Conservation (phyloP, 371 early-diverging fungal genomes). For the Choanephora cucurbitarum region DNA sequence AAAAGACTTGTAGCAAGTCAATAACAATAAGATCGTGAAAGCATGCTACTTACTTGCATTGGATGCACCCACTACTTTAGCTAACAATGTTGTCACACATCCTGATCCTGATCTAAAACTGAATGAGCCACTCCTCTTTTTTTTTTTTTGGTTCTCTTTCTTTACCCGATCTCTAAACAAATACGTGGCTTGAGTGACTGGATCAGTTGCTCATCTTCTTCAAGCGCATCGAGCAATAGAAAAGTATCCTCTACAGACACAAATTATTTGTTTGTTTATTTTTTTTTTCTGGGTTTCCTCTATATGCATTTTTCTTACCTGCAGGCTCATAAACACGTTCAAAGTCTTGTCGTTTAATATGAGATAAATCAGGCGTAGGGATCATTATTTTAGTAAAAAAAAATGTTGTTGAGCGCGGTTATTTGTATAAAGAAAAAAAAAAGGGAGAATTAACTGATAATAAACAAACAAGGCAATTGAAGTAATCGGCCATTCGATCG, state of each 20-base stretch:
- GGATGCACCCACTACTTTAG: slow-evolving; percentile 53
- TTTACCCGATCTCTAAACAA: slow-evolving; percentile 86
- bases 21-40: too few species aligned
- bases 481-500: too few species aligned
- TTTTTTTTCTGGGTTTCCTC: neutral
- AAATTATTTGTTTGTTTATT: neutral
- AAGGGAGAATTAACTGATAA: neutral
- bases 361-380: slow-evolving; percentile 77
- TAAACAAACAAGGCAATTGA: slow-evolving; percentile 4
- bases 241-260: slow-evolving; percentile 85
- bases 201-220: slow-evolving; percentile 65
- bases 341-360: slow-evolving; percentile 68
- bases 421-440: neutral
- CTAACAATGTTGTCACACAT: slow-evolving; percentile 79
- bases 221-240: slow-evolving; percentile 89
- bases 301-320: too few species aligned
- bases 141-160: too few species aligned
- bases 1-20: slow-evolving; percentile 30
- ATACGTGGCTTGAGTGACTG: slow-evolving; percentile 60
- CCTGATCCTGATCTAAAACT: slow-evolving; percentile 85
- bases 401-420: slow-evolving; percentile 3
- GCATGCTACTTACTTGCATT: slow-evolving; percentile 35
- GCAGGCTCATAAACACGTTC: slow-evolving; percentile 88
- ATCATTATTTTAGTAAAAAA: slow-evolving; percentile 48
- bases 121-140: neutral